phyloP scores from a whole-genome alignment of 2,329 filamentous ascomycete genomes.

The Epichloe uncinata region DNA sequence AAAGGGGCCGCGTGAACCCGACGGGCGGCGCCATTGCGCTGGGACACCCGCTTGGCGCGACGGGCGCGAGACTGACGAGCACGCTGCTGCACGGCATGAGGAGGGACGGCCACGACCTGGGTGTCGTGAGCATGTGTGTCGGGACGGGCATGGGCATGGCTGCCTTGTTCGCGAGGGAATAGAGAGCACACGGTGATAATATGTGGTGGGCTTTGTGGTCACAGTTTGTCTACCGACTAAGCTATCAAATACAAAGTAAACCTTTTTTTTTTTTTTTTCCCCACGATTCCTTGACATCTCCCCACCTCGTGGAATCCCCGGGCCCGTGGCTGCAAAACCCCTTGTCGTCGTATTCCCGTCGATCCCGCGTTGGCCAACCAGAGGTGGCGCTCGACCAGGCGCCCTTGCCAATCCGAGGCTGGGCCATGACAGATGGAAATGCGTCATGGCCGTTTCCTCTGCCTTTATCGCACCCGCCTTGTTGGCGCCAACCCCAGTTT shows the following conservation, averaged over 20 bases:
- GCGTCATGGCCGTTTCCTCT: slow-evolving; percentile 13
- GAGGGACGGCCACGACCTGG: slow-evolving; percentile 59
- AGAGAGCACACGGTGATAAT: background rate
- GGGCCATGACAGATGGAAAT: slow-evolving; percentile 15
- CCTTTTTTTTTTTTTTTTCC: too few relatives aligned
- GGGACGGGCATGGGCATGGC: slow-evolving; percentile 73
- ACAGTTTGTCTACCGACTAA: too few relatives aligned
- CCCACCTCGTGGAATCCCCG: too few relatives aligned
- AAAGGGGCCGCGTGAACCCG: slow-evolving; percentile 66
- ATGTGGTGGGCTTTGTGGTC: too few relatives aligned
- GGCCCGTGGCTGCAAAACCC: too few relatives aligned
- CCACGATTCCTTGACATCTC: too few relatives aligned
- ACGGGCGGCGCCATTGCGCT: slow-evolving; percentile 95
- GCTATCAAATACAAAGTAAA: too few relatives aligned
- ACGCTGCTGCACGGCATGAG: slow-evolving; percentile 55
- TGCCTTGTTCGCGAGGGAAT: slow-evolving; percentile 50
- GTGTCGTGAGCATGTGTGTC: slow-evolving; percentile 85
- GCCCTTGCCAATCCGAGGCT: background rate
- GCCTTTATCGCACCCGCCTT: slow-evolving; percentile 1
- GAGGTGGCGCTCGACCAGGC: background rate
- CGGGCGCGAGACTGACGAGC: slow-evolving; percentile 66
- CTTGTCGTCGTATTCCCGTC: too few relatives aligned
- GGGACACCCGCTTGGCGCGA: slow-evolving; percentile 82
- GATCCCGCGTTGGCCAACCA: background rate
- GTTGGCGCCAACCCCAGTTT: too few relatives aligned